Evolutionary conservation across 192 early-diverging fungal species (phyloP).

Genomic region (Phlyctochytrium planicorne): DNA sequence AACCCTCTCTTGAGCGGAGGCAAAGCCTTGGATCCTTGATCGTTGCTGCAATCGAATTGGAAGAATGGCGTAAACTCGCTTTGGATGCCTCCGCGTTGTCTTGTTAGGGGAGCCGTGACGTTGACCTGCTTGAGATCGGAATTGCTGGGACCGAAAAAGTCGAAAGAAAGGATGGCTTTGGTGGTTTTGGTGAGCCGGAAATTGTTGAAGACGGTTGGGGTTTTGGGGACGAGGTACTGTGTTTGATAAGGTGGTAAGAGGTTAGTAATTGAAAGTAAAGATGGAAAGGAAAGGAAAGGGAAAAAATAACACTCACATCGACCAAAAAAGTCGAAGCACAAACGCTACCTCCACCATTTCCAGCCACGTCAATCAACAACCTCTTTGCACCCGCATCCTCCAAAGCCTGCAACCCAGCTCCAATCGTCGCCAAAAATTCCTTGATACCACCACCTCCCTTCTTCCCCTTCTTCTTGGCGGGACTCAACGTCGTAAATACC

Average conservation of each 20-base stretch:
- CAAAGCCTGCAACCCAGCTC: conserved; percentile 19
- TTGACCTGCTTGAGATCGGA: neutral
- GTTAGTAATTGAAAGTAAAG: too few relatives aligned
- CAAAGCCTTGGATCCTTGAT: too few relatives aligned
- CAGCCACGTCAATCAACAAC: conserved; percentile 32
- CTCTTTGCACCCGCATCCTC: conserved; percentile 24
- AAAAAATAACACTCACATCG: too few relatives aligned
- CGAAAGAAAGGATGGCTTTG: neutral
- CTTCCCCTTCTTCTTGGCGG: neutral
- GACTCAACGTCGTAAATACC: conserved; percentile 11
- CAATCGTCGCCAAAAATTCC: conserved; percentile 22
- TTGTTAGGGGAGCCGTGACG: too few relatives aligned
- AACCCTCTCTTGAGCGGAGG: neutral
- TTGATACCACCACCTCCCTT: too few relatives aligned
- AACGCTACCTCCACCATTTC: conserved; percentile 30
- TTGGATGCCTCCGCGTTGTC: too few relatives aligned
- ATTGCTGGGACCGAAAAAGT: neutral
- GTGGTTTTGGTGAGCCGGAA: neutral
- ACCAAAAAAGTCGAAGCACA: too few relatives aligned
- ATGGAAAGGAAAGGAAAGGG: too few relatives aligned
- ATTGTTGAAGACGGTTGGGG: neutral
- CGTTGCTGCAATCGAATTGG: too few relatives aligned
- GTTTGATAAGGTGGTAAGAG: too few relatives aligned
- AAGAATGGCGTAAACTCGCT: neutral
- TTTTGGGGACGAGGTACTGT: too few relatives aligned